phyloP scores from a whole-genome alignment of 2,329 filamentous ascomycete species.

The Thielaviopsis populi region DNA sequence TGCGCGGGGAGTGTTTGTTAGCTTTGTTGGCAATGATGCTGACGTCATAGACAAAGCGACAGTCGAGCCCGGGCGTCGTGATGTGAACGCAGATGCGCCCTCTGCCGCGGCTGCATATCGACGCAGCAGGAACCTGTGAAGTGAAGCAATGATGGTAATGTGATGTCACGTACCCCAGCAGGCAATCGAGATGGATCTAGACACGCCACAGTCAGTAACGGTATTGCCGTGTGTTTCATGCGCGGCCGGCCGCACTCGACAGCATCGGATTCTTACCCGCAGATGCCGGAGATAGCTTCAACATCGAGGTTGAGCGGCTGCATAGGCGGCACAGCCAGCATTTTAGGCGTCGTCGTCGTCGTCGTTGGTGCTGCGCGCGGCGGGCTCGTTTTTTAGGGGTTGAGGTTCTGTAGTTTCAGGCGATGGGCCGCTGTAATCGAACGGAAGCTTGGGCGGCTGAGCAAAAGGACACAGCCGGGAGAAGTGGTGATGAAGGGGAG shows the following conservation, averaged over 20 bases:
- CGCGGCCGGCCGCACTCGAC: not conserved
- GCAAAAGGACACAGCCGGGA: not conserved
- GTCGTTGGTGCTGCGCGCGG: not conserved
- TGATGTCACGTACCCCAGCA: slow-evolving; percentile 50
- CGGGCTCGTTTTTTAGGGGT: not conserved
- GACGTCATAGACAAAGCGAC: not conserved
- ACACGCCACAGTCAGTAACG: not conserved
- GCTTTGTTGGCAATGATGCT: not conserved
- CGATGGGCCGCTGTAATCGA: not conserved
- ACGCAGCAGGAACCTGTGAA: not conserved
- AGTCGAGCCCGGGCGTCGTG: not conserved
- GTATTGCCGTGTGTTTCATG: not conserved
- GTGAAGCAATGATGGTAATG: not conserved
- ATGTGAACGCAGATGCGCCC: not conserved
- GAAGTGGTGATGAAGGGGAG: not conserved
- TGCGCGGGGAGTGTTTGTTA: slow-evolving; percentile 16
- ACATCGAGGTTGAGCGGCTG: slow-evolving; percentile 59
- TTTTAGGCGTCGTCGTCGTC: not conserved
- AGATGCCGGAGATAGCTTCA: slow-evolving; percentile 83
- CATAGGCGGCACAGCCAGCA: slow-evolving; percentile 30
- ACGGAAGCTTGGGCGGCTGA: not conserved
- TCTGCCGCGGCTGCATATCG: not conserved
- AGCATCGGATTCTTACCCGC: slow-evolving; percentile 42
- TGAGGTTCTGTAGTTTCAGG: not conserved
- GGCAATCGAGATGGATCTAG: slow-evolving; percentile 81